Evolutionary conservation across 148 eudicot genomes (phyloP), one percentile per base, ranked within the genome.

Genomic region (Nepenthes gracilis): DNA sequence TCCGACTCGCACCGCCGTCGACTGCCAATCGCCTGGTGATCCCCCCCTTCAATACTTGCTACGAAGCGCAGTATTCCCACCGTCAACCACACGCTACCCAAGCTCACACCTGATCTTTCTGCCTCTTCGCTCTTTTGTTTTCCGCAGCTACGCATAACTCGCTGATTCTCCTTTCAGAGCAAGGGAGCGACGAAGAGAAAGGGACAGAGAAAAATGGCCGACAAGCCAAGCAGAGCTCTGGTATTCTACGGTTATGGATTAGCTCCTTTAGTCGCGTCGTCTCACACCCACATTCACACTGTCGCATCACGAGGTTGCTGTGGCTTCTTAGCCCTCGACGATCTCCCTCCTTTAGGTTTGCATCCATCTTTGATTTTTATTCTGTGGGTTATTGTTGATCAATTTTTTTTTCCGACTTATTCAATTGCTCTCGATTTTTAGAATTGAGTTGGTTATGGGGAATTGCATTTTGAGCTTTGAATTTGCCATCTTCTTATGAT

Each of bases 141-240:
- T 0, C 23, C 0, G 23, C 23, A 23, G 23, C 23, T 23, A 23
- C 23, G 23, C 23, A 23, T 23, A 23, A 23, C 23, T 23, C 23
- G 23, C n/a, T 52, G 55, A 52, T 52, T 50, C 32, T 52, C 15
- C 12, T 52, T 52, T 12, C n/a, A 6, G 23, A 23, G 23, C 23
- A 23, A 23, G 23, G 23, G 23, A 52, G 32, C 12, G 32, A 52
- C 15, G 3, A 52, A 52, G 14, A 12, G 55, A 14, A n/a, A 23
- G n/a, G 12, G 12, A 55, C 12, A 55, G 6, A 40, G 6, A 40
- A 40, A 40, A 40, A 91, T 91, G 97, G 97, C 96, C 59, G 97
- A 91, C 77, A 93, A 88, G 71, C 77, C 98, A 43, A 93, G 98
- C 75, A 85, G 88, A 77, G 84, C 79, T 12, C 65, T 93, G 63